These are phyloP conservation scores for Fusarium tupiense DNA, from an alignment of 2,329 filamentous ascomycete species.

Conservation along the genomic window DNA sequence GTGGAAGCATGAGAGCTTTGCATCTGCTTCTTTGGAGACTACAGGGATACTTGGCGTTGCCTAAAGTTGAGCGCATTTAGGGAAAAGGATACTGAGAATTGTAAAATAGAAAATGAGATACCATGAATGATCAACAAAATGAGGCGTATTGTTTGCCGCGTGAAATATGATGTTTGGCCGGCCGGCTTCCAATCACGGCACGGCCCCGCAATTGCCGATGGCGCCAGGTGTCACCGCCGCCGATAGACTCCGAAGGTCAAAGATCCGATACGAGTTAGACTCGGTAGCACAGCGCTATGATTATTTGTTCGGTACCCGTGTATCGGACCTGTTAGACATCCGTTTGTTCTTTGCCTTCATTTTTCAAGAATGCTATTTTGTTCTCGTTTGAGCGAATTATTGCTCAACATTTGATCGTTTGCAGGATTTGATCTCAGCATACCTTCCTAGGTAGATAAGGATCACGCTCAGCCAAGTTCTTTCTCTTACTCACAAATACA, in stretches of 20 bases:
- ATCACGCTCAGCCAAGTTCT: background rate
- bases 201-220: slow-evolving; percentile 15
- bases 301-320: background rate
- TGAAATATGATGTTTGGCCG: background rate
- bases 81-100: background rate
- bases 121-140: background rate
- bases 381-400: slow-evolving; percentile 31
- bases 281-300: background rate
- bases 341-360: background rate
- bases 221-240: slow-evolving; percentile 10
- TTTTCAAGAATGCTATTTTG: background rate
- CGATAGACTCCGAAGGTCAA: slow-evolving; percentile 2
- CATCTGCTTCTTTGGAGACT: slow-evolving; percentile 67
- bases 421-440: background rate
- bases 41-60: slow-evolving; percentile 60
- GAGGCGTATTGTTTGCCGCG: background rate
- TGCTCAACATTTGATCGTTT: slow-evolving; percentile 9
- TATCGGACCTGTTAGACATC: background rate
- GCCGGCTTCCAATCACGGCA: slow-evolving; percentile 4
- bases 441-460: background rate
- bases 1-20: slow-evolving; percentile 53
- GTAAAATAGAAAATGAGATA: background rate
- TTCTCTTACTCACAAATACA: background rate
- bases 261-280: background rate
- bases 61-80: background rate